Evolutionary conservation across 345 rosid genomes (phyloP).

Genomic region (Theobroma cacao): DNA sequence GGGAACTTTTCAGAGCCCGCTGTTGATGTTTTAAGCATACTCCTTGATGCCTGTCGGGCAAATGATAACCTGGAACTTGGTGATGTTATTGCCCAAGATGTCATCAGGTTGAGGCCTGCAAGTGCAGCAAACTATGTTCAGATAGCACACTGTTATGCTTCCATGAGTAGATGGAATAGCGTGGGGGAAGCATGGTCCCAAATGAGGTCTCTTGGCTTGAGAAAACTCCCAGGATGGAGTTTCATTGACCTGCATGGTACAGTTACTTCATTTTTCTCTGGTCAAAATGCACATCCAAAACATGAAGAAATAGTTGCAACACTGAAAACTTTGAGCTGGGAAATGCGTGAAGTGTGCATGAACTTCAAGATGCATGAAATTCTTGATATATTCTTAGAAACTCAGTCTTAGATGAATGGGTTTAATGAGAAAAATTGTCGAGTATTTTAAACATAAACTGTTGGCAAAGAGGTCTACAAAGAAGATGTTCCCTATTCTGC

Average conservation of each 20-base stretch:
- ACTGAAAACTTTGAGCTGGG: constrained; percentile 31
- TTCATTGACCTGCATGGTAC: constrained; percentile 41
- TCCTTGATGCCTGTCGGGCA: constrained; percentile 53
- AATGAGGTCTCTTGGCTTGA: constrained; percentile 55
- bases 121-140: constrained; percentile 53
- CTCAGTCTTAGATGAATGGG: neutral
- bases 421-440: neutral
- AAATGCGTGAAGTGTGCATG: constrained; percentile 28
- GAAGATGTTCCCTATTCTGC: neutral
- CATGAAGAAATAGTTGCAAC: constrained; percentile 36
- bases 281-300: constrained; percentile 45
- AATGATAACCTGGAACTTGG: constrained; percentile 34
- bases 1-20: constrained; percentile 34
- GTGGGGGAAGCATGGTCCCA: constrained; percentile 47
- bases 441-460: neutral
- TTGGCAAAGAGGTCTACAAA: neutral
- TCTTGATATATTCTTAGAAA: neutral
- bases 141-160: constrained; percentile 54
- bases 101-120: constrained; percentile 35
- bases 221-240: constrained; percentile 64
- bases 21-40: constrained; percentile 45
- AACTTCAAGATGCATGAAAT: constrained; percentile 6
- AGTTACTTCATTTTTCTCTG: constrained; percentile 44
- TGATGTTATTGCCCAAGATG: constrained; percentile 33
- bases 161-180: constrained; percentile 53